A percentile compares a stretch with the other conserved stretches of the same genome.
phyloP scores from a whole-genome alignment of 192 early-diverging fungal species.

The Umbelopsis sp. region DNA sequence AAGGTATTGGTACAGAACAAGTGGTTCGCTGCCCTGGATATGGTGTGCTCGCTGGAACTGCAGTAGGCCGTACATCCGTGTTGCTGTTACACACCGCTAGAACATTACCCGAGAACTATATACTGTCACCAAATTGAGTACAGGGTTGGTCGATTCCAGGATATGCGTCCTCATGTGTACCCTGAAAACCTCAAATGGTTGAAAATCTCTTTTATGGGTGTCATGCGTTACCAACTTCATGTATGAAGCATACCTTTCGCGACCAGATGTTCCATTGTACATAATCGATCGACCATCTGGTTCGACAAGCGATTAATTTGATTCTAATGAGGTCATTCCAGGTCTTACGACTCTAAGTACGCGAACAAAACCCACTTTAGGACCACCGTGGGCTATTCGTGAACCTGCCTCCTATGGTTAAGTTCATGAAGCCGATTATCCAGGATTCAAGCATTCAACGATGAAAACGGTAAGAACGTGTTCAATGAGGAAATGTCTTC shows the following conservation, averaged over 20 bases:
- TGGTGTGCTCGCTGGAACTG: neutral
- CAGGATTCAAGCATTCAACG: neutral
- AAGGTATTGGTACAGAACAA: too few species aligned
- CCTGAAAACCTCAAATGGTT: conserved; percentile 5
- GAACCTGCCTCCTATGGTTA: neutral
- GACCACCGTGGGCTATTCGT: neutral
- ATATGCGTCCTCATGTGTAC: conserved; percentile 13
- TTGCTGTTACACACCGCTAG: neutral
- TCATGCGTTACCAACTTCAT: neutral
- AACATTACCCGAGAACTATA: neutral
- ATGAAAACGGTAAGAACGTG: conserved; percentile 13
- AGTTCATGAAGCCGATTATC: neutral
- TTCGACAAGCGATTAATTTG: neutral
- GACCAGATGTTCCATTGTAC: neutral
- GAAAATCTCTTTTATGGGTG: conserved; percentile 14
- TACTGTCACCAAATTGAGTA: conserved; percentile 1
- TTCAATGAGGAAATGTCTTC: conserved; percentile 12
- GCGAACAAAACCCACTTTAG: neutral
- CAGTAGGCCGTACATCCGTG: neutral
- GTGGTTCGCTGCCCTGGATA: neutral
- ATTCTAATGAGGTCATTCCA: neutral
- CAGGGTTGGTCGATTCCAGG: neutral
- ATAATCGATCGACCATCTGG: neutral
- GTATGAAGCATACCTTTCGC: neutral
- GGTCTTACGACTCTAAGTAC: neutral